phyloP scores from a whole-genome alignment of 192 early-diverging fungal species.

The Chytriomyces confervae region DNA sequence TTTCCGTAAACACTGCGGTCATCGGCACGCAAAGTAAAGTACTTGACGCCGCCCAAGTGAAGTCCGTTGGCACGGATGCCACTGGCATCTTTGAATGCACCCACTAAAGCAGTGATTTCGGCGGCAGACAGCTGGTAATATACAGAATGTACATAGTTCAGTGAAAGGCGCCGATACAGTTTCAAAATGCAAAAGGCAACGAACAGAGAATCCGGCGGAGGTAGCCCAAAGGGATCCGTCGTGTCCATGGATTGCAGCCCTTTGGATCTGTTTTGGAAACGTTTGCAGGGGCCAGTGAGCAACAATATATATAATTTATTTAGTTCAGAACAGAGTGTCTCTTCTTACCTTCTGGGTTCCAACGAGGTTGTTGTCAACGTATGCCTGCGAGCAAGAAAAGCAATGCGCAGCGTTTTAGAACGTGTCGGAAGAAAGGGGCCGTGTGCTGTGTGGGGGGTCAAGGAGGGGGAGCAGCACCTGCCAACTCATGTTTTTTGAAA shows the following conservation, averaged over 20 bases:
- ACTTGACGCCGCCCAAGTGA: slow-evolving; percentile 71
- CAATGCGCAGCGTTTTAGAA: background rate
- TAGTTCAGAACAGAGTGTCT: background rate
- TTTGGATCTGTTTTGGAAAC: slow-evolving; percentile 36
- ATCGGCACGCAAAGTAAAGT: slow-evolving; percentile 70
- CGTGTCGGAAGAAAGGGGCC: background rate
- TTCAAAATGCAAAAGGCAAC: background rate
- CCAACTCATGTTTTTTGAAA: slow-evolving; percentile 23
- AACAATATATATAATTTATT: background rate
- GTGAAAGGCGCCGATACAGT: background rate
- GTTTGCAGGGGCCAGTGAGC: background rate
- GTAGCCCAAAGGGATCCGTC: slow-evolving; percentile 85
- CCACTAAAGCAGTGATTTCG: slow-evolving; percentile 65
- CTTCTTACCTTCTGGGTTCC: slow-evolving; percentile 67
- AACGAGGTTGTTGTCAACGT: slow-evolving; percentile 82
- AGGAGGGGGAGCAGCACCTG: slow-evolving; percentile 23
- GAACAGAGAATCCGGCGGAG: slow-evolving; percentile 73
- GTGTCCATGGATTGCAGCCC: slow-evolving; percentile 84
- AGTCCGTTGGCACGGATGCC: slow-evolving; percentile 72
- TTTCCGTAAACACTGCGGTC: slow-evolving; percentile 80
- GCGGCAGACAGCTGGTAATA: slow-evolving; percentile 52
- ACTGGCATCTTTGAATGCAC: slow-evolving; percentile 66
- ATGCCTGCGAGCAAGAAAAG: slow-evolving; percentile 66
- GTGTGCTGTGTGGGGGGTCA: slow-evolving; percentile 2
- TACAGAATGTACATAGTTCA: background rate